Evolutionary conservation across 2,329 filamentous ascomycete genomes (phyloP).

Genomic region (Colletotrichum higginsianum): DNA sequence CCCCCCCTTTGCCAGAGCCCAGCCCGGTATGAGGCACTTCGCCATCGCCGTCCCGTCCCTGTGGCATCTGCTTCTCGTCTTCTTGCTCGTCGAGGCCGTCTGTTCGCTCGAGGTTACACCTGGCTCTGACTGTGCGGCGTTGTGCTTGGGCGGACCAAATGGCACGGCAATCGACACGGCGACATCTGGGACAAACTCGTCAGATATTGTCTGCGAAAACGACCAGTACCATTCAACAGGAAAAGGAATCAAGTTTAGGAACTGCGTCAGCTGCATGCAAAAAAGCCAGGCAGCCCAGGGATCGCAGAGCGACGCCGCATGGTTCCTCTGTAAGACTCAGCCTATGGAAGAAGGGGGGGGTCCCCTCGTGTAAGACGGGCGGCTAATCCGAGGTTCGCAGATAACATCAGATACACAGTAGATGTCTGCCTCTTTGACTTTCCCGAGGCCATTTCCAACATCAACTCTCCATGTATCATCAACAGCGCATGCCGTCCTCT

Average conservation of each 20-base stretch:
- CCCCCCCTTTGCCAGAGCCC: too few species aligned
- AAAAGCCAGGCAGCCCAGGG: constrained; percentile 59
- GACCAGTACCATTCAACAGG: constrained; percentile 54
- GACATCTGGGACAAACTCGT: constrained; percentile 58
- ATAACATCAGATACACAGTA: constrained; percentile 65
- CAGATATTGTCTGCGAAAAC: constrained; percentile 65
- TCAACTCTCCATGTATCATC: constrained; percentile 60
- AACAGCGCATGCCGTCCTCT: constrained; percentile 59
- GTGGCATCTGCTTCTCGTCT: constrained; percentile 8
- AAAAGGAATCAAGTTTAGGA: constrained; percentile 61
- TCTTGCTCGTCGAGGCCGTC: constrained; percentile 41
- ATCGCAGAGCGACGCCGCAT: constrained; percentile 58
- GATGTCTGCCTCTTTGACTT: constrained; percentile 62
- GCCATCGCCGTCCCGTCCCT: not conserved
- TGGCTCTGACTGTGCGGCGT: constrained; percentile 64
- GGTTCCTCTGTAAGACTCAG: constrained; percentile 62
- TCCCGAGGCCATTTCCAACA: constrained; percentile 45
- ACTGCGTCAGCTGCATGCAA: constrained; percentile 63
- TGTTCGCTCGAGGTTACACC: constrained; percentile 63
- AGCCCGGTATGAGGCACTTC: not conserved
- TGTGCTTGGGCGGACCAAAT: constrained; percentile 60
- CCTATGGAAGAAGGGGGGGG: not conserved
- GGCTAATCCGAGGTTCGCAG: constrained; percentile 48
- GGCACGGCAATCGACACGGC: constrained; percentile 52
- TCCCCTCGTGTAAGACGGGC: not conserved